phyloP scores from a whole-genome alignment of 176 grass and related monocot species.

The Zea luxurians region DNA sequence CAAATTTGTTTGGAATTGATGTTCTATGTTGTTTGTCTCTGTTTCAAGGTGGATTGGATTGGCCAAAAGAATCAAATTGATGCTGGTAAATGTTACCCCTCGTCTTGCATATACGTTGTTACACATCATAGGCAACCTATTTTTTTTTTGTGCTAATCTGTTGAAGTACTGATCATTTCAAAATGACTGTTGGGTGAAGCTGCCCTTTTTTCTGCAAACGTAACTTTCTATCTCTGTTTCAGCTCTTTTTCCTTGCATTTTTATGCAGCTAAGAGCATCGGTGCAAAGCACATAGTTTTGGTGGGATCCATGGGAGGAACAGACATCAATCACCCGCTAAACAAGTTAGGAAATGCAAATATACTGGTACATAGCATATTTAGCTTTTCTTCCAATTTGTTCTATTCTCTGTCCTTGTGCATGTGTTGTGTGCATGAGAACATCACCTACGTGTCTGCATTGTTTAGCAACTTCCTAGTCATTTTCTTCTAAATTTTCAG shows the following conservation, averaged over 20 bases:
- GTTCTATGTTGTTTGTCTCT: background rate
- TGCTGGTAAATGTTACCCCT: conserved; percentile 49
- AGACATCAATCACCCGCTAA: conserved; percentile 78
- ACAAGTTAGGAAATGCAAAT: conserved; percentile 82
- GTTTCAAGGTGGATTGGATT: conserved; percentile 84
- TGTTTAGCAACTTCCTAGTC: background rate
- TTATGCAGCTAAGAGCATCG: conserved; percentile 58
- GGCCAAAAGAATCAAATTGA: conserved; percentile 96
- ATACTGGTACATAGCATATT: conserved; percentile 52
- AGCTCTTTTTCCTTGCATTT: too few relatives aligned
- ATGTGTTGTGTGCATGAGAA: background rate
- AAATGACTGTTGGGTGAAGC: background rate
- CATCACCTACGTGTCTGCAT: background rate
- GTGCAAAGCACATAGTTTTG: conserved; percentile 80
- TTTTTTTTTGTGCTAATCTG: conserved; percentile 22
- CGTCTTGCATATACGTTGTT: background rate
- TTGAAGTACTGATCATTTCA: background rate
- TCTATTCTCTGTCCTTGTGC: background rate
- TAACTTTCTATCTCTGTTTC: background rate
- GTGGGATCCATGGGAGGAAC: conserved; percentile 94
- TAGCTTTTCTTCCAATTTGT: background rate
- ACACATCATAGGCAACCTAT: background rate
- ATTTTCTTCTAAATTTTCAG: conserved; percentile 27
- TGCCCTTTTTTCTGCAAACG: background rate
- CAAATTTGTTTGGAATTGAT: conserved; percentile 10